phyloP scores from a whole-genome alignment of 2,329 filamentous ascomycete species.

The Aureobasidium lini region DNA sequence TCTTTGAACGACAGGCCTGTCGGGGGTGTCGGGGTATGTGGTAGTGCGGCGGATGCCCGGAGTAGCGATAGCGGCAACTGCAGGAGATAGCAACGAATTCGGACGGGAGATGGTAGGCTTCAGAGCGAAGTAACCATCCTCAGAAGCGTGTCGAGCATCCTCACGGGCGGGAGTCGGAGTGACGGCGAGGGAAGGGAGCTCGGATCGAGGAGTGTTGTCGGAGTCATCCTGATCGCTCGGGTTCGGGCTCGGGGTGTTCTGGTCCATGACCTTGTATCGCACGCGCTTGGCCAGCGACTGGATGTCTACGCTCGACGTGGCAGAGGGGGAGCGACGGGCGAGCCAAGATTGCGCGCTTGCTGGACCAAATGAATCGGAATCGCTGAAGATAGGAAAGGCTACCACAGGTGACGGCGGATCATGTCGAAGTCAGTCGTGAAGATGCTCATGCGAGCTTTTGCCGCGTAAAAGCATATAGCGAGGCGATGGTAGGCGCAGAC shows the following conservation, averaged over 20 bases:
- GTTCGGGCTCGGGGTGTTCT: neutral
- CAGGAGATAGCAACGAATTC: neutral
- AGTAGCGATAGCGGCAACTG: neutral
- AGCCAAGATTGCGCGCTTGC: constrained; percentile 10
- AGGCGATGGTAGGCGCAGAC: neutral
- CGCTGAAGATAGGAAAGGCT: constrained; percentile 2
- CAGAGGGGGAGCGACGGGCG: neutral
- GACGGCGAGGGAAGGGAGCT: constrained; percentile 28
- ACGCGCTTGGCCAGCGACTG: constrained; percentile 12
- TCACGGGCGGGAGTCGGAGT: constrained; percentile 15
- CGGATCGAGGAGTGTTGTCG: constrained; percentile 35
- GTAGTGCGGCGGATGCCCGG: neutral
- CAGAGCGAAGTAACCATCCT: constrained; percentile 21
- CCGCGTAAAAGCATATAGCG: constrained; percentile 9
- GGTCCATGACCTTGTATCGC: constrained; percentile 10
- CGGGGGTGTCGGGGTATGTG: constrained; percentile 11
- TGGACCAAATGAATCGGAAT: neutral
- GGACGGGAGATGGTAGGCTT: constrained; percentile 2
- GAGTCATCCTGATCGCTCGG: constrained; percentile 18
- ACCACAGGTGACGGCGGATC: constrained; percentile 10
- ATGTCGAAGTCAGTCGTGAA: constrained; percentile 12
- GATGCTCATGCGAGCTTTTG: constrained; percentile 8
- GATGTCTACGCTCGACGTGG: neutral
- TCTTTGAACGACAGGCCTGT: constrained; percentile 32
- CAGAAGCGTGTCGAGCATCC: constrained; percentile 13